These are phyloP conservation scores for Solanum etuberosum DNA, from an alignment of 257 asterid genomes.

Conservation along the genomic window DNA sequence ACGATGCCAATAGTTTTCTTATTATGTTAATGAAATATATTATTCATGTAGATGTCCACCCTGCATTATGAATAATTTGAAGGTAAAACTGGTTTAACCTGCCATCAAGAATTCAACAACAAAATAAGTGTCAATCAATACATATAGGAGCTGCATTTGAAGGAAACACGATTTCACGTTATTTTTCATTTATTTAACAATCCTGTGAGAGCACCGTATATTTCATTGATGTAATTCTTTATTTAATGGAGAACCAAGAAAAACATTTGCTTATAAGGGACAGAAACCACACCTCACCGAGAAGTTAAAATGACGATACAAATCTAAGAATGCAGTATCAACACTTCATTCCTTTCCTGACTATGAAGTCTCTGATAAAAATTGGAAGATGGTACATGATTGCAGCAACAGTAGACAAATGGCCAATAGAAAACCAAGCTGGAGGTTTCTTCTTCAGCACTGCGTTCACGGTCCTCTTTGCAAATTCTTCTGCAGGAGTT, in stretches of 20 bases:
- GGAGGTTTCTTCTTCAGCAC: slow-evolving; percentile 63
- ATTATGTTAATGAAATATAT: neutral
- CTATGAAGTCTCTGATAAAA: slow-evolving; percentile 47
- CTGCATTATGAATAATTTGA: neutral
- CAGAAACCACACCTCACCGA: neutral
- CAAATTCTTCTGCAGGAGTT: slow-evolving; percentile 74
- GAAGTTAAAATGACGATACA: neutral
- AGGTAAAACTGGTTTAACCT: neutral
- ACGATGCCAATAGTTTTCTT: neutral
- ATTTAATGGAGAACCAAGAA: neutral
- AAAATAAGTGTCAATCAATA: neutral
- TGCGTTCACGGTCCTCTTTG: slow-evolving; percentile 57
- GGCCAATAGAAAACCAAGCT: slow-evolving; percentile 69
- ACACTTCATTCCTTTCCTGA: slow-evolving; percentile 32
- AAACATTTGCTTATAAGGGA: neutral
- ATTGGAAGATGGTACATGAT: slow-evolving; percentile 51
- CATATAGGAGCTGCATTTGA: neutral
- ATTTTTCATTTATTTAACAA: neutral
- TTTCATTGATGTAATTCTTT: neutral
- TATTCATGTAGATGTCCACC: neutral
- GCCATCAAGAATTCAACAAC: neutral
- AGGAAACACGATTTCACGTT: neutral
- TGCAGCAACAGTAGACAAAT: slow-evolving; percentile 40
- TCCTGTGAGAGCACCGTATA: neutral
- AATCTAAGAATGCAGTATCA: slow-evolving; percentile 4